phyloP scores from a whole-genome alignment of 768 basidiomycete species.

The Mrakia frigida region DNA sequence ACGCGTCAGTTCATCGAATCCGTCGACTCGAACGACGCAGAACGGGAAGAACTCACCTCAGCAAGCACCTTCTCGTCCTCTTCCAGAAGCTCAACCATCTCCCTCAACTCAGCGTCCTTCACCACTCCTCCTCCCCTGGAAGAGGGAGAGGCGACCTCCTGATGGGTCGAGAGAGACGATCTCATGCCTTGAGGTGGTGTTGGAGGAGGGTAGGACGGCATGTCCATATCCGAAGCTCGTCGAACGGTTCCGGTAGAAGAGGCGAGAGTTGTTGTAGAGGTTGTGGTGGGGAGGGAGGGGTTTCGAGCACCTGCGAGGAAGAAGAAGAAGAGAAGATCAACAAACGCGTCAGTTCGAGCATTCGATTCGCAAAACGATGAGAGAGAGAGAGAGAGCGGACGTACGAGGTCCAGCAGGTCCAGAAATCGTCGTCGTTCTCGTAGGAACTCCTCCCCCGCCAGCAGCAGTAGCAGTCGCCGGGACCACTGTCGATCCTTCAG shows the following conservation, averaged over 20 bases:
- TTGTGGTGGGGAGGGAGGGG: neutral
- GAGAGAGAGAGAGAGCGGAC: neutral
- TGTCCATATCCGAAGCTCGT: neutral
- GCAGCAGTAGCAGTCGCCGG: neutral
- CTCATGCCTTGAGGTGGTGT: neutral
- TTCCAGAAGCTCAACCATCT: constrained; percentile 26
- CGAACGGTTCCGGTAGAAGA: neutral
- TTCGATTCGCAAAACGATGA: too few species aligned
- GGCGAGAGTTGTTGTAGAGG: neutral
- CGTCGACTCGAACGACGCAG: neutral
- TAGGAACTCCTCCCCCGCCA: neutral
- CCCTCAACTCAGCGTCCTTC: constrained; percentile 6
- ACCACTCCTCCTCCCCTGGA: neutral
- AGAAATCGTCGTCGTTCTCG: neutral
- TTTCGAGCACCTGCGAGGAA: neutral
- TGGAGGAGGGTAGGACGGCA: neutral
- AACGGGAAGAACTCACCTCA: neutral
- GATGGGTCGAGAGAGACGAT: neutral
- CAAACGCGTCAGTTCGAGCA: neutral
- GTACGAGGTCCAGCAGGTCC: constrained; percentile 26
- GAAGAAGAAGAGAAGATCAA: neutral
- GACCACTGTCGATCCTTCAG: neutral
- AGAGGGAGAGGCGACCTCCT: neutral
- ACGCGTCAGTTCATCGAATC: neutral
- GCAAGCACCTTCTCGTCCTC: neutral